These are phyloP conservation scores for Xylaria sp. DNA, from an alignment of 2,329 filamentous ascomycete species.

Conservation along the genomic window DNA sequence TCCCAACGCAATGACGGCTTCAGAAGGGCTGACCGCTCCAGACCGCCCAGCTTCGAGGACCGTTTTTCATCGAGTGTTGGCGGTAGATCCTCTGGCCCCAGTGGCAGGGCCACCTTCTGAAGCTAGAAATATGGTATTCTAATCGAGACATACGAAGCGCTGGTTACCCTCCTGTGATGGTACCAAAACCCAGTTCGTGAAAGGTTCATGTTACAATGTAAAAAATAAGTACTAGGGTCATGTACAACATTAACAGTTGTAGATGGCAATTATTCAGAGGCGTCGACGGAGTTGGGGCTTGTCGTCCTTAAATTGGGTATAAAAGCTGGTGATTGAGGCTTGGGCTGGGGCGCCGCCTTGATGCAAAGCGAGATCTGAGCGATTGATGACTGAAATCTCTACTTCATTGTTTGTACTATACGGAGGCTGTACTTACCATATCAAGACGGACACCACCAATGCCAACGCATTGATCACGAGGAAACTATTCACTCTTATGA, in stretches of 20 bases:
- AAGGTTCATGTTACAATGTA: slow-evolving; percentile 27
- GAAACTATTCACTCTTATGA: neutral
- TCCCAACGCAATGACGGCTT: neutral
- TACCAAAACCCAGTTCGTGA: slow-evolving; percentile 4
- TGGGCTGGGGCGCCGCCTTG: slow-evolving; percentile 26
- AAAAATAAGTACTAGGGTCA: slow-evolving; percentile 23
- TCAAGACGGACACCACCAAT: slow-evolving; percentile 9
- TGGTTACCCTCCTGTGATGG: slow-evolving; percentile 11
- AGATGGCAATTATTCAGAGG: slow-evolving; percentile 32
- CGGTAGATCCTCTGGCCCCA: neutral
- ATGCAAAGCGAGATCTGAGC: slow-evolving; percentile 24
- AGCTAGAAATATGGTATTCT: slow-evolving; percentile 1
- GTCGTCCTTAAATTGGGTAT: slow-evolving; percentile 36
- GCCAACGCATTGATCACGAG: slow-evolving; percentile 21
- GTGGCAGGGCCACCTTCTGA: slow-evolving; percentile 24
- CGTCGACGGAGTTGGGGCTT: slow-evolving; percentile 43
- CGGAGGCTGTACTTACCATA: slow-evolving; percentile 3
- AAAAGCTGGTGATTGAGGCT: slow-evolving; percentile 35
- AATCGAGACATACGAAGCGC: slow-evolving; percentile 21
- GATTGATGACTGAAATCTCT: slow-evolving; percentile 42
- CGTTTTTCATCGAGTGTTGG: slow-evolving; percentile 9
- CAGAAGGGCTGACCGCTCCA: neutral
- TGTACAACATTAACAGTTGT: slow-evolving; percentile 29
- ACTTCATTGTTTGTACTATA: slow-evolving; percentile 45
- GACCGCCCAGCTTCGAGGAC: slow-evolving; percentile 15